These are phyloP conservation scores for Agroathelia rolfsii DNA, from an alignment of 1,284 basidiomycete species.

Conservation along the genomic window DNA sequence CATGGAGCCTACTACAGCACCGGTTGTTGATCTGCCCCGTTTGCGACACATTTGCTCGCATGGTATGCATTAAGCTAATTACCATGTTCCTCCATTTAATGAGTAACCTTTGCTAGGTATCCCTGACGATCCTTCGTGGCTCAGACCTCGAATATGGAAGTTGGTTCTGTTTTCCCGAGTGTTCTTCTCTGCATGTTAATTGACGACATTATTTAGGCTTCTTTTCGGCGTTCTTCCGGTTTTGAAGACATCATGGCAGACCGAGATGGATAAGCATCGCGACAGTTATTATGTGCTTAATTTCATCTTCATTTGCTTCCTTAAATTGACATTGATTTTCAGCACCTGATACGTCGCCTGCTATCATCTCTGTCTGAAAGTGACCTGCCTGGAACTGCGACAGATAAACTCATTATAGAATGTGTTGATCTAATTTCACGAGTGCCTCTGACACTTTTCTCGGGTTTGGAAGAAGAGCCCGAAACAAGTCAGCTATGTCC, in stretches of 20 bases:
- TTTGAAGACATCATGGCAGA: constrained; percentile 48
- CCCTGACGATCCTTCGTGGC: constrained; percentile 60
- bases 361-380: constrained; percentile 42
- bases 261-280: constrained; percentile 47
- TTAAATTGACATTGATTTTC: constrained; percentile 9
- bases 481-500: constrained; percentile 38
- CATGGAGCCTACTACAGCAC: constrained; percentile 37
- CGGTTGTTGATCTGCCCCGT: constrained; percentile 45
- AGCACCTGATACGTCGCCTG: constrained; percentile 62
- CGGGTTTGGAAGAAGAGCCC: constrained; percentile 40
- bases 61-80: constrained; percentile 28
- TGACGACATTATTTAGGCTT: constrained; percentile 30
- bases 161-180: constrained; percentile 23
- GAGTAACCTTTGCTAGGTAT: constrained; percentile 35
- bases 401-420: constrained; percentile 41
- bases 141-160: constrained; percentile 69
- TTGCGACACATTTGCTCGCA: constrained; percentile 46
- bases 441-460: constrained; percentile 43
- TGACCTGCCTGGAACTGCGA: constrained; percentile 30
- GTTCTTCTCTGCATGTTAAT: constrained; percentile 5
- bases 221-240: constrained; percentile 51
- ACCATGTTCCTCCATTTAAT: constrained; percentile 3
- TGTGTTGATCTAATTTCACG: constrained; percentile 48
- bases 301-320: constrained; percentile 1
- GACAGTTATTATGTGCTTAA: constrained; percentile 59